These are phyloP conservation scores for Adansonia rubrostipa DNA, from an alignment of 441 rosid genomes.

Conservation along the genomic window DNA sequence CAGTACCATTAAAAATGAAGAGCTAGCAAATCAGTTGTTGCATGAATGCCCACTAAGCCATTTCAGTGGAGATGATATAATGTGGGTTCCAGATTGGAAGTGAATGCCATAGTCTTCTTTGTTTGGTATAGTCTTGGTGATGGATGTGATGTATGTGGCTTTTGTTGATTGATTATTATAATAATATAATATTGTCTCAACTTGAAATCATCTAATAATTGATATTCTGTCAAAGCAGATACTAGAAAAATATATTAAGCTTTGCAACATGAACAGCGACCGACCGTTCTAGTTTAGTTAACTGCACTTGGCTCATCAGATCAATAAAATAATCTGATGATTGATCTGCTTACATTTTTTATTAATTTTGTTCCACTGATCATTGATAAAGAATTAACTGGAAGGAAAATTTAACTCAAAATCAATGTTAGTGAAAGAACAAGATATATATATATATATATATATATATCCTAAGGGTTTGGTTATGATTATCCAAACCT, in stretches of 20 bases:
- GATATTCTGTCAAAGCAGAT: neutral
- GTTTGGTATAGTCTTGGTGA: neutral
- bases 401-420: neutral
- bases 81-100: constrained; percentile 39
- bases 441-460: neutral
- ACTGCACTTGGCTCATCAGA: neutral
- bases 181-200: neutral
- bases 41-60: constrained; percentile 32
- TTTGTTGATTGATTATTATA: neutral
- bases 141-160: neutral
- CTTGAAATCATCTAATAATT: neutral
- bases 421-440: neutral
- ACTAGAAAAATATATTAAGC: neutral
- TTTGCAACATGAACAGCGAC: neutral
- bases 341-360: neutral
- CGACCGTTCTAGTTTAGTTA: constrained; percentile 10
- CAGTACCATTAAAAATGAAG: constrained; percentile 8
- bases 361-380: neutral
- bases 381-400: neutral
- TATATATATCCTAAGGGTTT: constrained; percentile 17
- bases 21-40: constrained; percentile 33
- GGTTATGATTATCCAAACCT: constrained; percentile 33
- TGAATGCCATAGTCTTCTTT: neutral
- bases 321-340: neutral
- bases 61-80: constrained; percentile 24